Evolutionary conservation across 208 protist species (phyloP).

Genomic region (Sergeia podlipaevii): DNA sequence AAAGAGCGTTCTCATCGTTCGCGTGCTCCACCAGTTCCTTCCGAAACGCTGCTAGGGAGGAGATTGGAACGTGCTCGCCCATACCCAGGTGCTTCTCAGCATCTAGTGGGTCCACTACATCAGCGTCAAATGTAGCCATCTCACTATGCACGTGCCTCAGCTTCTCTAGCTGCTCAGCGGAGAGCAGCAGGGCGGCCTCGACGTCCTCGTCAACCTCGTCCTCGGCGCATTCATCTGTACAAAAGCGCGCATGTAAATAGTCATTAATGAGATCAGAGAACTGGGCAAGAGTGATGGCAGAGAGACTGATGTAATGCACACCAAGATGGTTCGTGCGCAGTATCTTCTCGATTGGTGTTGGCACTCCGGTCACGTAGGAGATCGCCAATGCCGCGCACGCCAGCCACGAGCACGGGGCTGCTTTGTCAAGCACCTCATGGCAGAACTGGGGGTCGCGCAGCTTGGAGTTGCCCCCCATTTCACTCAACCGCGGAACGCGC

Average conservation of each 20-base stretch:
- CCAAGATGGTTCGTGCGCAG: slow-evolving; percentile 77
- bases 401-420: slow-evolving; percentile 80
- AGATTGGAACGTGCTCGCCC: slow-evolving; percentile 77
- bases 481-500: slow-evolving; percentile 36
- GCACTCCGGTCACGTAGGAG: slow-evolving; percentile 63
- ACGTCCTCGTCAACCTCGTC: slow-evolving; percentile 62
- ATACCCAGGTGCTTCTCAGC: slow-evolving; percentile 30
- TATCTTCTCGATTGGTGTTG: slow-evolving; percentile 76
- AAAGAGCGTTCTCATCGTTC: slow-evolving; percentile 47
- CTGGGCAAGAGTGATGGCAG: slow-evolving; percentile 79
- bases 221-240: slow-evolving; percentile 14
- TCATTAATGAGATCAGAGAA: slow-evolving; percentile 77
- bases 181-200: slow-evolving; percentile 28
- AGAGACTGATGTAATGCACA: slow-evolving; percentile 75
- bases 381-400: slow-evolving; percentile 71
- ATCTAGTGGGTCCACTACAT: slow-evolving; percentile 48
- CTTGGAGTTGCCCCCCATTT: slow-evolving; percentile 20
- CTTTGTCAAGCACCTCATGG: slow-evolving; percentile 33
- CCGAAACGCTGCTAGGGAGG: slow-evolving; percentile 68
- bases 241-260: slow-evolving; percentile 69
- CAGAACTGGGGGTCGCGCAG: slow-evolving; percentile 29
- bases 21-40: slow-evolving; percentile 70
- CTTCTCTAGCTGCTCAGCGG: slow-evolving; percentile 23
- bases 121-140: slow-evolving; percentile 77
- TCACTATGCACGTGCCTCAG: slow-evolving; percentile 72